Evolutionary conservation across 2,329 filamentous ascomycete species (phyloP), one percentile per base, ranked within the genome.

Genomic region (Pleurostoma richardsiae): DNA sequence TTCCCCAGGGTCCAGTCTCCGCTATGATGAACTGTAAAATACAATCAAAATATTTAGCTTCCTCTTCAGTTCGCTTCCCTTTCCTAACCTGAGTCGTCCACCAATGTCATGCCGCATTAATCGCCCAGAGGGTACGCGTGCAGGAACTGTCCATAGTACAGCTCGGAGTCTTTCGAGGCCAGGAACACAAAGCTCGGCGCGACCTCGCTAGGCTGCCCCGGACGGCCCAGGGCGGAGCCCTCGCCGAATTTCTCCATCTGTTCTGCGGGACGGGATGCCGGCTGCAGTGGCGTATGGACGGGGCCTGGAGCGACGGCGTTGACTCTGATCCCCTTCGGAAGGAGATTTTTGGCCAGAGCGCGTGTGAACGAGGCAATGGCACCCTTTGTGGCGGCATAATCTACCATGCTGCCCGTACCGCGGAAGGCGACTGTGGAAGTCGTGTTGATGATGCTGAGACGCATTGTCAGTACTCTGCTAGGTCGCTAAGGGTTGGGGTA

Each of bases 381-480:
- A 5, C 76, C 79, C 55, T 83, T 83, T 5, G 77, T 81, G 1
- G 76, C 63, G 3, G 73, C 66, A 53, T 82, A 82, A 56, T 82
- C 79, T 2, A 81, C 59, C 64, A 80, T 72, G 19, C 58, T 49
- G 0, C 60, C 51, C 3, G 73, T 76, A 1, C 79, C 77, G 47
- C 75, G 68, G 60, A 79, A 81, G 2, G 73, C 70, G n/a, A 74
- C 72, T 0, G 74, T 68, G 0, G 76, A 80, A 1, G 74, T 71
- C 2, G 71, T 73, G 60, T 82, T 82, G 61, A 82, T 77, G 53
- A 82, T 81, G 3, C 71, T 74, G 39, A 30, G 51, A 30, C 1
- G 28, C 2, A 7, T 42, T n/a, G 39, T 29, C 1, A 28, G 10
- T 19, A n/a, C 4, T 38, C 4, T 11, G 40, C 28, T 19, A 28